A percentile compares a stretch with the other conserved stretches of the same genome.
These are phyloP conservation scores for Talaromyces piceae DNA, from an alignment of 2,329 filamentous ascomycete genomes.

Conservation along the genomic window DNA sequence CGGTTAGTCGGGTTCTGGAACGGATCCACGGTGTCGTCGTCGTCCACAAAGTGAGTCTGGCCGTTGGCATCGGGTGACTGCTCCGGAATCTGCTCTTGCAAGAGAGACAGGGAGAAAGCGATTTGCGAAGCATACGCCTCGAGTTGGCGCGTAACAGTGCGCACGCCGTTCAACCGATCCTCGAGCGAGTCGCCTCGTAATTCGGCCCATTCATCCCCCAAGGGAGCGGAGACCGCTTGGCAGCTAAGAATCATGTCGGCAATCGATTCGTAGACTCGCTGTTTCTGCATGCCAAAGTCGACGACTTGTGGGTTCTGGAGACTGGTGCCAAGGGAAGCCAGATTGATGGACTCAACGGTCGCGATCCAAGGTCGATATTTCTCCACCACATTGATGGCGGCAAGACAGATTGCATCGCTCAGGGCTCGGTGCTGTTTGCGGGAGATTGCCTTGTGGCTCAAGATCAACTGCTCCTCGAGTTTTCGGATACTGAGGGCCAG, in stretches of 20 bases:
- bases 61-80: conserved; percentile 40
- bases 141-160: conserved; percentile 67
- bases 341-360: conserved; percentile 83
- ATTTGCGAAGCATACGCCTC: conserved; percentile 83
- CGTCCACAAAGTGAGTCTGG: conserved; percentile 25
- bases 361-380: conserved; percentile 85
- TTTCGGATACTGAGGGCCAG: conserved; percentile 80
- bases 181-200: conserved; percentile 84
- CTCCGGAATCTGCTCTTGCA: conserved; percentile 69
- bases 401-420: conserved; percentile 72
- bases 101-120: conserved; percentile 75
- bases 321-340: conserved; percentile 67
- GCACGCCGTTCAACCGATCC: conserved; percentile 73
- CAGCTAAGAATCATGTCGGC: conserved; percentile 82
- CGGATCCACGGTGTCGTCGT: conserved; percentile 16
- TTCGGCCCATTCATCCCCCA: conserved; percentile 94
- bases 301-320: conserved; percentile 77
- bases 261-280: conserved; percentile 86
- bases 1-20: conserved; percentile 21
- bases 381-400: conserved; percentile 74
- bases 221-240: conserved; percentile 81
- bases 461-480: conserved; percentile 72
- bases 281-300: conserved; percentile 86
- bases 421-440: conserved; percentile 70
- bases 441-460: conserved; percentile 75